These are phyloP conservation scores for Gonium pectorale DNA, from an alignment of 139 green algal species.

Conservation along the genomic window DNA sequence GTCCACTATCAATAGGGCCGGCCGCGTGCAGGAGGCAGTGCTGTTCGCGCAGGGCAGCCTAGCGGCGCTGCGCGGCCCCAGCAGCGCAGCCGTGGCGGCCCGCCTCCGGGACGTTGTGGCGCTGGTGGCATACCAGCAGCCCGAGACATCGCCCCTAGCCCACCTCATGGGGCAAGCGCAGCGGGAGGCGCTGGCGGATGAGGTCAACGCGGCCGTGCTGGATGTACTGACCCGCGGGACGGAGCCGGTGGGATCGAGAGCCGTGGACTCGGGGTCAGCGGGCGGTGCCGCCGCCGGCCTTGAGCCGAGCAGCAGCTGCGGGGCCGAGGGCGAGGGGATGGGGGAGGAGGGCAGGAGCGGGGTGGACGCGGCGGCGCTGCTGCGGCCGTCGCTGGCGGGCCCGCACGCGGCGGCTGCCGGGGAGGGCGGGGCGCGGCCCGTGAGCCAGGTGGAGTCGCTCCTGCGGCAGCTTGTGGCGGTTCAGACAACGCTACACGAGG, in stretches of 20 bases:
- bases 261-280: background rate
- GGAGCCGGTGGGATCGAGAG: background rate
- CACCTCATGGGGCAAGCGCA: slow-evolving; percentile 69
- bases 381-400: slow-evolving; percentile 17
- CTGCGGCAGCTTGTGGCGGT: slow-evolving; percentile 72
- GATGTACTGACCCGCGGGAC: background rate
- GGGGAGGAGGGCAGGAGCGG: background rate
- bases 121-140: slow-evolving; percentile 82
- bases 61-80: slow-evolving; percentile 45
- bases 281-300: background rate
- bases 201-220: slow-evolving; percentile 81
- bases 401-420: background rate
- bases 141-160: slow-evolving; percentile 64
- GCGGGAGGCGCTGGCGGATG: slow-evolving; percentile 80
- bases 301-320: background rate
- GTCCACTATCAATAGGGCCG: too few species aligned
- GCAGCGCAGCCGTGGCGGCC: background rate
- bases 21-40: slow-evolving; percentile 63
- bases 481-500: slow-evolving; percentile 61
- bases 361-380: background rate
- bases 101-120: slow-evolving; percentile 77
- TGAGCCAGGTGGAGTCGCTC: slow-evolving; percentile 66
- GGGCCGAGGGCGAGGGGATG: background rate
- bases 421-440: background rate
- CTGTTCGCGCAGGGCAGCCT: slow-evolving; percentile 66